phyloP scores from a whole-genome alignment of 2,329 filamentous ascomycete species.

The Aspergillus persii region DNA sequence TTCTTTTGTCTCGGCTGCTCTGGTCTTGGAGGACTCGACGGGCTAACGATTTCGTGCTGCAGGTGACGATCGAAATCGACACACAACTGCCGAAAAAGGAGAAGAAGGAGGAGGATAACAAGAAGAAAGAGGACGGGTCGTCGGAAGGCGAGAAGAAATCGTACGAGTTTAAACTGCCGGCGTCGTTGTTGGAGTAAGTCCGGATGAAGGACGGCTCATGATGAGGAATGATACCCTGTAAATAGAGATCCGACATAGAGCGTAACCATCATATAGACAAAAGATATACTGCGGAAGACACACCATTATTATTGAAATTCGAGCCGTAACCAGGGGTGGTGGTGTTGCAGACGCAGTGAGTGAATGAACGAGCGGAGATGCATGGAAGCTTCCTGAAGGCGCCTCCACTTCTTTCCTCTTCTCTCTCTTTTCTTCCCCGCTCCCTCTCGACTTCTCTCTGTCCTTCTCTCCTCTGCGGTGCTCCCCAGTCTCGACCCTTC shows the following conservation, averaged over 20 bases:
- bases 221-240: neutral
- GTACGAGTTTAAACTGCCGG: slow-evolving; percentile 26
- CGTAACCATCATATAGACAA: neutral
- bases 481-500: slow-evolving; percentile 5
- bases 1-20: slow-evolving; percentile 10
- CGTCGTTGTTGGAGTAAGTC: slow-evolving; percentile 24
- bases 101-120: slow-evolving; percentile 15
- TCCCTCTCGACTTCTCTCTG: neutral
- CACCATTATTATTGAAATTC: no score
- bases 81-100: slow-evolving; percentile 45
- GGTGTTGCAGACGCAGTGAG: neutral
- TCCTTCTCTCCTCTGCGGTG: slow-evolving; percentile 11
- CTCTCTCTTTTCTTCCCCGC: slow-evolving; percentile 14
- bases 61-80: slow-evolving; percentile 48
- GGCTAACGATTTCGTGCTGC: slow-evolving; percentile 8
- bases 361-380: neutral
- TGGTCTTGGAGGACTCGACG: neutral
- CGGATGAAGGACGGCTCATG: neutral
- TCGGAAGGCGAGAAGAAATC: slow-evolving; percentile 13
- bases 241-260: neutral
- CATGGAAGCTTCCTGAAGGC: slow-evolving; percentile 44
- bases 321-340: no score
- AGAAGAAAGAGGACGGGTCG: slow-evolving; percentile 13
- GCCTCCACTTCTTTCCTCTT: slow-evolving; percentile 4
- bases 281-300: neutral